phyloP scores from a whole-genome alignment of 2,329 filamentous ascomycete species.

The Passalora sequoiae region DNA sequence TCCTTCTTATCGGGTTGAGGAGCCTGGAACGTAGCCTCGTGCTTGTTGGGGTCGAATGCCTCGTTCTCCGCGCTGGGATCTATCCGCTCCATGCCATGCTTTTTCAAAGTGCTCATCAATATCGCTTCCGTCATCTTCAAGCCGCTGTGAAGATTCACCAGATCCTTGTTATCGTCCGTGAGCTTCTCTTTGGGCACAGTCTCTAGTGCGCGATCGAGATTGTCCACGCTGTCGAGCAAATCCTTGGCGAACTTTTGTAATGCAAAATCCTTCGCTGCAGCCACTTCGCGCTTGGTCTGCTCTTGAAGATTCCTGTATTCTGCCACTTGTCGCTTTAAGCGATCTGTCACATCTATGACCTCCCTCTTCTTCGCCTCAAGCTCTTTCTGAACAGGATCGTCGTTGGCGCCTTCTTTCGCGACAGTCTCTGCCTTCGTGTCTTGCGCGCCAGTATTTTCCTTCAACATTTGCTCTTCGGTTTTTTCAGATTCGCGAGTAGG shows the following conservation, averaged over 20 bases:
- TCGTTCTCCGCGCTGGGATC: slow-evolving; percentile 66
- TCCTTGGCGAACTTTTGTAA: slow-evolving; percentile 93
- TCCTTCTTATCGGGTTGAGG: slow-evolving; percentile 84
- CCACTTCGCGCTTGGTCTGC: slow-evolving; percentile 84
- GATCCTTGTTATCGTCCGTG: slow-evolving; percentile 68
- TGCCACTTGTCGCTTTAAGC: slow-evolving; percentile 86
- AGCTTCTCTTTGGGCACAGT: slow-evolving; percentile 75
- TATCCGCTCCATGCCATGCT: slow-evolving; percentile 89
- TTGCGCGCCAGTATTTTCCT: slow-evolving; percentile 34
- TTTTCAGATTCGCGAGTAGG: slow-evolving; percentile 38
- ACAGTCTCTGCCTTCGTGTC: slow-evolving; percentile 37
- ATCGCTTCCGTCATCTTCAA: slow-evolving; percentile 93
- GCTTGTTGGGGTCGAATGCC: slow-evolving; percentile 93
- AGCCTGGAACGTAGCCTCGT: slow-evolving; percentile 94
- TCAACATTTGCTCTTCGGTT: slow-evolving; percentile 36
- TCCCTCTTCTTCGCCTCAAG: slow-evolving; percentile 68
- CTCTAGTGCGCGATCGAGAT: slow-evolving; percentile 84
- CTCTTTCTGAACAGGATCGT: slow-evolving; percentile 57
- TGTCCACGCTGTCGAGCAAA: slow-evolving; percentile 91
- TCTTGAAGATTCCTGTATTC: slow-evolving; percentile 98
- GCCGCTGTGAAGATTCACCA: slow-evolving; percentile 76
- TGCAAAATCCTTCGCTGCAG: slow-evolving; percentile 81
- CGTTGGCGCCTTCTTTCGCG: slow-evolving; percentile 40
- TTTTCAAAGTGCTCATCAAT: slow-evolving; percentile 80
- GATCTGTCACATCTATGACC: slow-evolving; percentile 83